A percentile compares a stretch with the other conserved stretches of the same genome.
Conservation (phyloP, 306 rosid genomes). For the Castanospermum australe region DNA sequence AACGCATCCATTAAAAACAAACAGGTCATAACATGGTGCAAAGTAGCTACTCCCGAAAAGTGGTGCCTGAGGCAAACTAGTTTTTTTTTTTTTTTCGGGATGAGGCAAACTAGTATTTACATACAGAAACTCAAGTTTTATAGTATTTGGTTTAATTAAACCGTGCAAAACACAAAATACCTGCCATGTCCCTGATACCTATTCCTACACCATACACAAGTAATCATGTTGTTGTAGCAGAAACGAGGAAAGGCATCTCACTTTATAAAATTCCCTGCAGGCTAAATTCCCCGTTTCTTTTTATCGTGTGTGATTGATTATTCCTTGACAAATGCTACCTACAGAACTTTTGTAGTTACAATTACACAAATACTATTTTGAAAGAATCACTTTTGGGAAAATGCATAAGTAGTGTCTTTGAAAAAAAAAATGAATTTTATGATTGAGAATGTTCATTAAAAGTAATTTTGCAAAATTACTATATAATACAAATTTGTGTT, state of each 20-base stretch:
- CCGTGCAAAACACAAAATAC: no score
- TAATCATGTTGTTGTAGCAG: background rate
- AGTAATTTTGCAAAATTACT: background rate
- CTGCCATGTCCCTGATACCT: background rate
- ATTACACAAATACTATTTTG: background rate
- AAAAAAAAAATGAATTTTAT: background rate
- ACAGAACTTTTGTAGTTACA: background rate
- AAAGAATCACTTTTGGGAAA: background rate
- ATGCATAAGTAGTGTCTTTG: background rate
- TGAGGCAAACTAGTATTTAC: no score
- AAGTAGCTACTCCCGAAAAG: no score
- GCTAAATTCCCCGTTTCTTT: slow-evolving; percentile 1
- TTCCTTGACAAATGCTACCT: background rate
- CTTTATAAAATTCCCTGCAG: slow-evolving; percentile 19
- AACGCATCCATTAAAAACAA: no score
- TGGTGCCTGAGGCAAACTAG: no score
- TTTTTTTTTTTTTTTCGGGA: no score
- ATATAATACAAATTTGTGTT: no score
- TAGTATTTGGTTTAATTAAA: no score
- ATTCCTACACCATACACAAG: background rate
- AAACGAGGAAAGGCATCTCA: slow-evolving; percentile 18
- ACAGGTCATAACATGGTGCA: no score
- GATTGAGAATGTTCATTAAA: background rate
- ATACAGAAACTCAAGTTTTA: no score
- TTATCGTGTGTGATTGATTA: background rate